These are phyloP conservation scores for Tagetes patula DNA, from an alignment of 129 eudicot genomes.

Conservation along the genomic window DNA sequence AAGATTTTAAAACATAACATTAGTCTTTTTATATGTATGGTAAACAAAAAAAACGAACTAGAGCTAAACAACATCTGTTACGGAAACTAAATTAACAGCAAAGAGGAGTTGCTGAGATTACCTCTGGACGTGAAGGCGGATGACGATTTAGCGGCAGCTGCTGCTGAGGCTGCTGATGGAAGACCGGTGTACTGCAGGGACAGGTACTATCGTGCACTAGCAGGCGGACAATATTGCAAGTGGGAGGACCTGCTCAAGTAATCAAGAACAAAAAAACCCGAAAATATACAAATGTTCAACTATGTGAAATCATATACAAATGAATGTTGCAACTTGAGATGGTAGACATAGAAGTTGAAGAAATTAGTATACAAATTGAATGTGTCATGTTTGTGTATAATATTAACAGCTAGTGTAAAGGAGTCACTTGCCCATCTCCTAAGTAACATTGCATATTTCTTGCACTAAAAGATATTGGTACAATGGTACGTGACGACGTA, in stretches of 20 bases:
- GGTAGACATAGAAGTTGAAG: not conserved
- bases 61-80: not conserved
- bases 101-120: slow-evolving; percentile 79
- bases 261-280: slow-evolving; percentile 12
- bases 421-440: not conserved
- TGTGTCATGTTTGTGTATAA: slow-evolving; percentile 5
- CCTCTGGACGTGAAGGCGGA: slow-evolving; percentile 73
- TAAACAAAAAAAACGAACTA: not conserved
- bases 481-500: not conserved
- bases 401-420: not conserved
- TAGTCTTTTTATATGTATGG: not conserved
- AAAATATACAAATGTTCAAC: not conserved
- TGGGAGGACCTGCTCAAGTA: slow-evolving; percentile 91
- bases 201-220: slow-evolving; percentile 90
- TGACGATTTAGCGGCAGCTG: slow-evolving; percentile 89
- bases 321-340: not conserved
- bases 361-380: slow-evolving; percentile 1
- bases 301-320: slow-evolving; percentile 5
- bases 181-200: slow-evolving; percentile 99
- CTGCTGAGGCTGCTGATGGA: slow-evolving; percentile 99
- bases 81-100: slow-evolving; percentile 41
- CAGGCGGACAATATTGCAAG: slow-evolving; percentile 99
- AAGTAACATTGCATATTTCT: slow-evolving; percentile 5
- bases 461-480: not conserved
- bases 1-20: not conserved